Evolutionary conservation across 176 grass and related monocot genomes (phyloP), one percentile per base, ranked within the genome.

Genomic region (Oryza australiensis): DNA sequence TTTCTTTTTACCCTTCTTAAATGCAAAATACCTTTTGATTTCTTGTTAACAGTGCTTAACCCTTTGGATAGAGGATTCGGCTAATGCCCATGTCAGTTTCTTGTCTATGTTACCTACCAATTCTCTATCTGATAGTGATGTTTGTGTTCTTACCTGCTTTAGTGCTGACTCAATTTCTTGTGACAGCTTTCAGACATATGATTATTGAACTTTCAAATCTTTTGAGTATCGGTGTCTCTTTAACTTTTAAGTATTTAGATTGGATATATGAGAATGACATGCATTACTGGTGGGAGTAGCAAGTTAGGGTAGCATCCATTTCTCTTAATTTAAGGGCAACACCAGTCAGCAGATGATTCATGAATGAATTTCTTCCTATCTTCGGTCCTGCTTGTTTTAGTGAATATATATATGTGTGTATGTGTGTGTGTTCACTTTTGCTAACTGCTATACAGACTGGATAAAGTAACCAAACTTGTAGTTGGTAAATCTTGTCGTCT

Each of bases 291-390:
- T 53, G 49, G 49, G 49, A 53, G 16, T 53, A 53, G 16, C 22
- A 53, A 26, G 59, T 65, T 63, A 65, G 40, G 64, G 8, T 34
- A 24, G 4, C 30, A 80, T 48, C 80, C 10, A 46, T 67, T 38
- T 35, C 16, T 28, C 29, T 62, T 45, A 64, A 51, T 87, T 69
- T 70, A 70, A 76, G 41, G 23, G 29, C 23, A 82, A 65, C 55
- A 24, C 2, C 1, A 40, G 14, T 68, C 26, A 45, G 23, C 41
- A 33, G 32, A 75, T 8, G 32, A 2, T 24, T 34, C 26, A 26
- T 74, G 70, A 12, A 80, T 59, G 11, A n/a, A n/a, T n/a, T 68
- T 55, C 43, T 30, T 74, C 15, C 33, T 29, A 67, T 74, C n/a
- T 12, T 40, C 57, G 41, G 26, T 32, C 48, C 38, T 73, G 68